These are phyloP conservation scores for Chenopodium suecicum DNA, from an alignment of 148 eudicot genomes.

Conservation along the genomic window DNA sequence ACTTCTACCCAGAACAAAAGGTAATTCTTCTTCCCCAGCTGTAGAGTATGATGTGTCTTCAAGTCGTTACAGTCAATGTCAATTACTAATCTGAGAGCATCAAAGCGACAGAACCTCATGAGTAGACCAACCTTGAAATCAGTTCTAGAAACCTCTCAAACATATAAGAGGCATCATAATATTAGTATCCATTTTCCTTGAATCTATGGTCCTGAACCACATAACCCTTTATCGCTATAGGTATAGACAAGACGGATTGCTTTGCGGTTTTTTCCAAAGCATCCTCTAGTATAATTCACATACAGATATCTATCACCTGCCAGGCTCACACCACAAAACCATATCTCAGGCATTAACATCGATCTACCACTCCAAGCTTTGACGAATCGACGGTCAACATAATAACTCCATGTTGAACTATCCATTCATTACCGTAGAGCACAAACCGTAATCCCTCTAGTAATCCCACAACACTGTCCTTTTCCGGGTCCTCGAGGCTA, in stretches of 20 bases:
- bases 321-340: neutral
- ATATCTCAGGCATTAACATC: neutral
- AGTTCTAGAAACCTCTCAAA: neutral
- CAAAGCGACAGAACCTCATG: neutral
- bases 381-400: neutral
- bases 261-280: neutral
- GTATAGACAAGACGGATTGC: no score
- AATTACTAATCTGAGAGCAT: neutral
- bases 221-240: neutral
- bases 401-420: neutral
- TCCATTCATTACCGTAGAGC: neutral
- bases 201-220: neutral
- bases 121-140: neutral
- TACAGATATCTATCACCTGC: neutral
- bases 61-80: neutral
- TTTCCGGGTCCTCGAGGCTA: neutral
- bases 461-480: neutral
- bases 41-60: neutral
- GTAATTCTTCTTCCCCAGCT: neutral
- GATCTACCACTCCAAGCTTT: neutral
- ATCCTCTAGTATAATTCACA: neutral
- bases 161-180: neutral
- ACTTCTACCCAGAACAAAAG: neutral
- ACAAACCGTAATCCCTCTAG: neutral
- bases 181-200: neutral